Conservation (phyloP, 2,329 filamentous ascomycete species). For the Apiospora kogelbergensis region DNA sequence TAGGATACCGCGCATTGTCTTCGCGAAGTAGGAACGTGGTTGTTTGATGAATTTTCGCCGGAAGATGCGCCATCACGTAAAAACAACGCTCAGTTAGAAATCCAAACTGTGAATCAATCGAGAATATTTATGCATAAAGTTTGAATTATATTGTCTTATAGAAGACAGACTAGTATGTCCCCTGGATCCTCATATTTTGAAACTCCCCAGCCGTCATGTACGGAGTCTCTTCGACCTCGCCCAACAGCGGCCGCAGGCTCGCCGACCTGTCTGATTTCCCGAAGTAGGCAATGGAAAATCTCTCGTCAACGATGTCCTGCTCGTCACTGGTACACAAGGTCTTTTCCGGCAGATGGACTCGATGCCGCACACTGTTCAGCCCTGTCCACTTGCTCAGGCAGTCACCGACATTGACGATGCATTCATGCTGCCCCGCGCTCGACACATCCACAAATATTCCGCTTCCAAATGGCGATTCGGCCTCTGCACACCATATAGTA, state of each 20-base stretch:
- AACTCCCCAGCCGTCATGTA: neutral
- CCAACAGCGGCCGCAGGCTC: neutral
- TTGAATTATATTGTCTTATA: no score
- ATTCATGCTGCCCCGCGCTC: neutral
- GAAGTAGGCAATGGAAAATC: conserved; percentile 2
- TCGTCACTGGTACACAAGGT: no score
- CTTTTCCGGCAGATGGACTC: neutral
- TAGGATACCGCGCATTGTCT: neutral
- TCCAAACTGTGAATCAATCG: no score
- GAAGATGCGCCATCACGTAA: no score
- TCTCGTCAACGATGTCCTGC: neutral
- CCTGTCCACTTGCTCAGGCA: neutral
- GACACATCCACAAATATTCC: neutral
- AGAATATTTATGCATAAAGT: neutral
- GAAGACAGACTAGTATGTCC: neutral
- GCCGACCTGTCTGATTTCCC: neutral
- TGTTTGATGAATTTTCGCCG: no score
- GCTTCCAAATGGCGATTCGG: neutral
- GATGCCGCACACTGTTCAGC: neutral
- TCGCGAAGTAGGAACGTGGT: neutral
- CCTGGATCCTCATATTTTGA: neutral
- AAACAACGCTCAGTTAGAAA: no score
- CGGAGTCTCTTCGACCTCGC: neutral
- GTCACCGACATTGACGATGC: conserved; percentile 1
- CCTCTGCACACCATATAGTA: neutral